Evolutionary conservation across 495 filamentous ascomycete species (phyloP).

Genomic region (Choiromyces venosus): DNA sequence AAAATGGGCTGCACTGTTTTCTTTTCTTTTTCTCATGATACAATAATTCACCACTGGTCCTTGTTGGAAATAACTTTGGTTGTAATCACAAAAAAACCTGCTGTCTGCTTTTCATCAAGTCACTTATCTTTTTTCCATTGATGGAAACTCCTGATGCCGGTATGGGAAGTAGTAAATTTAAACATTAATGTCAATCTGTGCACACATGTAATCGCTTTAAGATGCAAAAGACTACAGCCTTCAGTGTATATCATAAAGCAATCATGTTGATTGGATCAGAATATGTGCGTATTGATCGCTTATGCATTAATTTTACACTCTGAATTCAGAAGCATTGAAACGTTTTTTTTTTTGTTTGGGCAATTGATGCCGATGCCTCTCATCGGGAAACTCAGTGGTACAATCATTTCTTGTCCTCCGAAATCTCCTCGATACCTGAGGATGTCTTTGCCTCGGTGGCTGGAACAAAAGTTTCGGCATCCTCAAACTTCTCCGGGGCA

Average conservation of each 20-base stretch:
- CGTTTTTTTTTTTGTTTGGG: neutral
- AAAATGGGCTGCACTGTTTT: neutral
- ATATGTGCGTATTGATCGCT: neutral
- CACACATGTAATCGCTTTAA: neutral
- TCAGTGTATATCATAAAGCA: neutral
- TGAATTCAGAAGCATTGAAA: neutral
- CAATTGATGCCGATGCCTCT: neutral
- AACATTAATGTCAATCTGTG: neutral
- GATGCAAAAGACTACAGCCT: neutral
- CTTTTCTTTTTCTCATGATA: neutral
- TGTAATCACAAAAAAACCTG: neutral
- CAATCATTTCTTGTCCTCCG: conserved; percentile 7
- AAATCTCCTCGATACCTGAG: conserved; percentile 22
- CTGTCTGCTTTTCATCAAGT: neutral
- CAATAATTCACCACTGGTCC: neutral
- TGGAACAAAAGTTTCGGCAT: conserved; percentile 3
- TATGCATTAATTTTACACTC: neutral
- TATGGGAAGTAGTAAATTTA: neutral
- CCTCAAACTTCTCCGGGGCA: neutral
- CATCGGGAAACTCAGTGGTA: neutral
- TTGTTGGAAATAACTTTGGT: neutral
- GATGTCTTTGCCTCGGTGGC: conserved; percentile 10
- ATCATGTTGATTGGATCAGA: neutral
- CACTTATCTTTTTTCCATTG: neutral
- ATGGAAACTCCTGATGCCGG: neutral